Base-by-base conservation (phyloP, 2,329 filamentous ascomycete species). In the Boeremia exigua region DNA sequence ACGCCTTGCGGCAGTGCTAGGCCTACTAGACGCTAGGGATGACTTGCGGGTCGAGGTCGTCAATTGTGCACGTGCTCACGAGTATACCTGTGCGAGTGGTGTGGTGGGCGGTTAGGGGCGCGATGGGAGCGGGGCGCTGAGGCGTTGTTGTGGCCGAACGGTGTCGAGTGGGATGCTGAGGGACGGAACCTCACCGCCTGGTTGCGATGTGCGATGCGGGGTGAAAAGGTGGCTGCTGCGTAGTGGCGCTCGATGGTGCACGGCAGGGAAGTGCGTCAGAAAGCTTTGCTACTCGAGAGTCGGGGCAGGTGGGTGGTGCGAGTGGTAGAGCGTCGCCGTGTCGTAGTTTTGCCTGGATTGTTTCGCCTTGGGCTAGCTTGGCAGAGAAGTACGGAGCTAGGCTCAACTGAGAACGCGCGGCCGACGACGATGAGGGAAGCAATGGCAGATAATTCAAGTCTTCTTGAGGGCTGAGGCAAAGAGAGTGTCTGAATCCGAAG, bases 111-210 rank as follows among this genome's bases (percentile, higher is more conserved):
- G 67, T 61, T 54, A 63, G 59, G 65, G 44, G 72, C 69, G 60
- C 67, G 66, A 62, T 55, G 62, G 57, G 67, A 62, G 61, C 58
- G 66, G 60, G 66, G 56, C 61, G 62, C 61, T 64, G 65, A 60
- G 65, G 69, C 67, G 70, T 72, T 74, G 72, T 71, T 71, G 66
- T 71, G 66, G 62, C 61, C 65, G 68, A 65, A 70, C 64, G 60
- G 64, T 69, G 62, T 71, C 60, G 68, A 69, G 70, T 68, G 66
- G 71, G 66, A 69, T 72, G 68, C 62, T 67, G 63, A 59, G 62
- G 65, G 47, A 50, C 47, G 36, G 40, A 25, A 73, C 64, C 74
- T 76, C 74, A 76, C 73, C 72, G 74, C 73, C 71, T 71, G 67
- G 63, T 61, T 43, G 62, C 55, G 55, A 58, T 39, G 52, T 44